Evolutionary conservation across 2,329 filamentous ascomycete genomes (phyloP).

Genomic region (Sporothrix phasma): DNA sequence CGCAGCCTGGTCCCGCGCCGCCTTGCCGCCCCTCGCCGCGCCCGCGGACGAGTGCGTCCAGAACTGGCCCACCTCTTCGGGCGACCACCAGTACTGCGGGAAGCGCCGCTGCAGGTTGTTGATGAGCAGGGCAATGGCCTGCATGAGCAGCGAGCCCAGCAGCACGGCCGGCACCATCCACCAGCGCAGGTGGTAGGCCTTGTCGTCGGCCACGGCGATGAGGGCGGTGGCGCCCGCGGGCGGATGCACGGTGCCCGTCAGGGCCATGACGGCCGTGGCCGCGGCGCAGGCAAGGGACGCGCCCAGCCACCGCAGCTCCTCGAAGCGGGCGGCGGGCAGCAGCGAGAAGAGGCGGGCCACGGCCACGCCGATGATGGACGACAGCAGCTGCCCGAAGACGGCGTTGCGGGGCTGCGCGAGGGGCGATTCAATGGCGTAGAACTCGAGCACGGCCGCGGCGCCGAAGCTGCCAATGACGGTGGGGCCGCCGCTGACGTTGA

Average conservation of each 20-base stretch:
- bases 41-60: slow-evolving; percentile 15
- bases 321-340: slow-evolving; percentile 28
- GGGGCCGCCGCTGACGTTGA: slow-evolving; percentile 37
- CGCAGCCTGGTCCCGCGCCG: too few species aligned
- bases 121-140: slow-evolving; percentile 50
- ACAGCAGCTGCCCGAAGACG: slow-evolving; percentile 55
- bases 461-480: slow-evolving; percentile 63
- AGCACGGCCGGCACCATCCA: slow-evolving; percentile 53
- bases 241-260: slow-evolving; percentile 64
- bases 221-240: slow-evolving; percentile 66
- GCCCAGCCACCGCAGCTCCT: slow-evolving; percentile 51
- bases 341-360: slow-evolving; percentile 57
- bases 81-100: slow-evolving; percentile 62
- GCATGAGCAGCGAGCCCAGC: slow-evolving; percentile 51
- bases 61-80: slow-evolving; percentile 27
- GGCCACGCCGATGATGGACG: slow-evolving; percentile 49
- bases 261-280: slow-evolving; percentile 53
- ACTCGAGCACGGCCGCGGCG: slow-evolving; percentile 66
- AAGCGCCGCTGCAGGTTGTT: slow-evolving; percentile 61
- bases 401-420: slow-evolving; percentile 64
- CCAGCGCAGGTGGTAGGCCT: slow-evolving; percentile 54
- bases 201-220: slow-evolving; percentile 51
- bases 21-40: too few species aligned
- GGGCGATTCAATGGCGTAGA: slow-evolving; percentile 60
- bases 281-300: slow-evolving; percentile 55